Percentiles rank a stretch among this genome's conserved stretches.
Evolutionary conservation across 768 basidiomycete species (phyloP).

Genomic region (Rhizopogon salebrosus): DNA sequence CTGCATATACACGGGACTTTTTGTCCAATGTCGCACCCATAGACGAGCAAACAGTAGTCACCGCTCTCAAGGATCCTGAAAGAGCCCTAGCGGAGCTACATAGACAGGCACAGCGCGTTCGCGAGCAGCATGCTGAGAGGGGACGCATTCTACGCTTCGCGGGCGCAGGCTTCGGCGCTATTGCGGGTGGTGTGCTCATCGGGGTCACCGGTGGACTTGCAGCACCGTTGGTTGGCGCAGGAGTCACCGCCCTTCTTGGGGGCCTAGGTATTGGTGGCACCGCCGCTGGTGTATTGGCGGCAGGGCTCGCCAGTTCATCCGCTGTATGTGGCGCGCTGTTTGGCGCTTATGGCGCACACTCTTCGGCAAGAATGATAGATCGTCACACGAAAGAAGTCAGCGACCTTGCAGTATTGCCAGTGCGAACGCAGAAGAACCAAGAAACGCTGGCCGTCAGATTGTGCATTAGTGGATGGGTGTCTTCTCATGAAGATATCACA

Average conservation of each 20-base stretch:
- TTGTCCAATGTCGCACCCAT: conserved; percentile 32
- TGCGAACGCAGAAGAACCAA: conserved; percentile 28
- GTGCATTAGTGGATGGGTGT: conserved; percentile 54
- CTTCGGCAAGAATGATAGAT: conserved; percentile 43
- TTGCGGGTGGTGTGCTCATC: conserved; percentile 50
- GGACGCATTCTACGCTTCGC: conserved; percentile 37
- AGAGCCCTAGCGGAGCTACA: conserved; percentile 40
- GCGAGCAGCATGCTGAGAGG: conserved; percentile 35
- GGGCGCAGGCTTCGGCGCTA: conserved; percentile 47
- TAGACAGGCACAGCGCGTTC: conserved; percentile 34
- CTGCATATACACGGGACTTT: conserved; percentile 45
- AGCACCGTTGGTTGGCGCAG: conserved; percentile 54
- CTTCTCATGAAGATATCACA: conserved; percentile 37
- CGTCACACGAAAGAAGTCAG: conserved; percentile 47
- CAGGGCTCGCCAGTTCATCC: conserved; percentile 49
- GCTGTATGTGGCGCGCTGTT: conserved; percentile 55
- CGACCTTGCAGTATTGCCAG: conserved; percentile 49
- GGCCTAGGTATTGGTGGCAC: conserved; percentile 52
- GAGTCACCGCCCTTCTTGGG: conserved; percentile 41
- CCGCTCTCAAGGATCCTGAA: conserved; percentile 45
- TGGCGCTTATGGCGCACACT: conserved; percentile 49
- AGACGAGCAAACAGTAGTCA: conserved; percentile 40
- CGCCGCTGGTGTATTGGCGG: conserved; percentile 43
- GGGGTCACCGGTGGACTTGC: conserved; percentile 58
- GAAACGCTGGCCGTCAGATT: conserved; percentile 47